These are phyloP conservation scores for Penicillium sp. DNA, from an alignment of 2,329 filamentous ascomycete genomes.

Conservation along the genomic window DNA sequence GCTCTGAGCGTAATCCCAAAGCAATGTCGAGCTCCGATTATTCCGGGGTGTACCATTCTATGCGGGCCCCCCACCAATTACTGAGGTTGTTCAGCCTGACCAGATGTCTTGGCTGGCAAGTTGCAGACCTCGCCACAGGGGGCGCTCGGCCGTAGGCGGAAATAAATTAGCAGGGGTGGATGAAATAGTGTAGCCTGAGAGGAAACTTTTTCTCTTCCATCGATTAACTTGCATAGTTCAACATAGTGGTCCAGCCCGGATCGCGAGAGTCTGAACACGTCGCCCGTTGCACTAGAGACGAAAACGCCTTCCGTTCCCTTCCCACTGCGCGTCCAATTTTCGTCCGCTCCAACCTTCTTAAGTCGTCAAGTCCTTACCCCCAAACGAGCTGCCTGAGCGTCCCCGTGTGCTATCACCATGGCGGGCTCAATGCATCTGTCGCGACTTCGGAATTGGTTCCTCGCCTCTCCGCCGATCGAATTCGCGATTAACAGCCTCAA, in stretches of 20 bases:
- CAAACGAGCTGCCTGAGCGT: constrained; percentile 2
- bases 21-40: neutral
- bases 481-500: constrained; percentile 77
- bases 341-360: constrained; percentile 1
- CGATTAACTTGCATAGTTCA: neutral
- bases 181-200: constrained; percentile 27
- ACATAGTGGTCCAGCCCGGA: neutral
- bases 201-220: neutral
- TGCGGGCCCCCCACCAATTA: constrained; percentile 6
- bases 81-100: neutral
- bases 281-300: constrained; percentile 12
- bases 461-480: constrained; percentile 86
- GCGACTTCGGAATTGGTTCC: constrained; percentile 69
- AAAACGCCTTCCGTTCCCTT: neutral
- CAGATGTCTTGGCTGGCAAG: constrained; percentile 1
- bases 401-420: constrained; percentile 27
- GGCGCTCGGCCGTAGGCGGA: neutral
- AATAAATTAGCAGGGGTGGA: constrained; percentile 12
- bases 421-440: constrained; percentile 58
- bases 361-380: constrained; percentile 3
- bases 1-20: constrained; percentile 1
- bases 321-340: constrained; percentile 5
- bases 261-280: constrained; percentile 19
- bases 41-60: neutral
- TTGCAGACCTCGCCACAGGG: constrained; percentile 11